These are phyloP conservation scores for Beauveria rudraprayagi DNA, from an alignment of 2,329 filamentous ascomycete genomes.

Conservation along the genomic window DNA sequence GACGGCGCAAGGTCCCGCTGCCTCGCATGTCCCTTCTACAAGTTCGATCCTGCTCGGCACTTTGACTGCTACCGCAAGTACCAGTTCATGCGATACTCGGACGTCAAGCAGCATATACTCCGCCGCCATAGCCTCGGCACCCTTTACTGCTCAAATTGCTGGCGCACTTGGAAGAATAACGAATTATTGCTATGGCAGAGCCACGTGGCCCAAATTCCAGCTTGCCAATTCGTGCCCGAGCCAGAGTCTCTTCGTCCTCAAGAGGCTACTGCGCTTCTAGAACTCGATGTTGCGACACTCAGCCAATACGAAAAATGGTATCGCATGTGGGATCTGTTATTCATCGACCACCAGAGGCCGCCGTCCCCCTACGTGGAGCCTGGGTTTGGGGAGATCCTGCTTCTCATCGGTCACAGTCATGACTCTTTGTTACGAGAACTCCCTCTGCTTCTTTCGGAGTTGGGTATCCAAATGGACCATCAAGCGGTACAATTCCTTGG, in stretches of 20 bases:
- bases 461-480: neutral
- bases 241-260: neutral
- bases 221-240: neutral
- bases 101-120: neutral
- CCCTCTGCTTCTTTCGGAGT: too few species aligned
- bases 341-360: neutral
- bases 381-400: neutral
- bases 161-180: neutral
- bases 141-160: neutral
- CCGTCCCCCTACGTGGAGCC: neutral
- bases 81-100: neutral
- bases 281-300: neutral
- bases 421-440: too few species aligned
- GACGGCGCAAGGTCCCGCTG: neutral
- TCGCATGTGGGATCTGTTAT: neutral
- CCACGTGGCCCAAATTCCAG: too few species aligned
- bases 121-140: neutral
- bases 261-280: neutral
- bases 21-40: conserved; percentile 2
- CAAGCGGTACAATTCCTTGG: neutral
- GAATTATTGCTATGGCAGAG: neutral
- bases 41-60: neutral
- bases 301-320: neutral
- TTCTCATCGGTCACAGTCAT: neutral
- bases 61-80: neutral